phyloP scores from a whole-genome alignment of 2,329 filamentous ascomycete genomes.

The Phialemonium atrogriseum region DNA sequence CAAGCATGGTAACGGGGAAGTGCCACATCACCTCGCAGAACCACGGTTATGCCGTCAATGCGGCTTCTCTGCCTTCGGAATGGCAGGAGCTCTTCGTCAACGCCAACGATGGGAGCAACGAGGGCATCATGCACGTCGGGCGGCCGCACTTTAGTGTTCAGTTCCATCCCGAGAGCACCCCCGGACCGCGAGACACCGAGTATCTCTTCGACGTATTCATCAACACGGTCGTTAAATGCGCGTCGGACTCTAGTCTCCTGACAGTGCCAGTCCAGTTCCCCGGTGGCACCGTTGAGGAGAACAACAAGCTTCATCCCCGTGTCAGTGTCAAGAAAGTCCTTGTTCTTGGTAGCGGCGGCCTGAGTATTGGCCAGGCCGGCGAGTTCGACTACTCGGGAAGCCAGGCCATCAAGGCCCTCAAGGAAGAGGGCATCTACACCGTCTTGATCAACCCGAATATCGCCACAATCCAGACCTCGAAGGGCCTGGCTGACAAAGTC shows the following conservation, averaged over 20 bases:
- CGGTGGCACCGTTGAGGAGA: constrained; percentile 73
- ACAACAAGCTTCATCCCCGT: constrained; percentile 64
- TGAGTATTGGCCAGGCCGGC: constrained; percentile 95
- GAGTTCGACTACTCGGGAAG: constrained; percentile 99
- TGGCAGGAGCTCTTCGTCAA: constrained; percentile 98
- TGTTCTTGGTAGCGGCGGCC: constrained; percentile 85
- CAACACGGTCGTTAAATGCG: constrained; percentile 65
- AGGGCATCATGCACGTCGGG: constrained; percentile 82
- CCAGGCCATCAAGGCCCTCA: constrained; percentile 96
- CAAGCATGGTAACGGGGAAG: constrained; percentile 87
- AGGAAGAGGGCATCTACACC: constrained; percentile 97
- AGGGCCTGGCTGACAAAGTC: constrained; percentile 95
- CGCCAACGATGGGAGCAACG: constrained; percentile 95
- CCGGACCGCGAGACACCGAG: constrained; percentile 90
- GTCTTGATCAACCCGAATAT: constrained; percentile 99
- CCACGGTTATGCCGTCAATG: constrained; percentile 90
- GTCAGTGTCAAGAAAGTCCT: constrained; percentile 91
- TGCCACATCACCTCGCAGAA: constrained; percentile 99
- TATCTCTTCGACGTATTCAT: constrained; percentile 97
- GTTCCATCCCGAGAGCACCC: constrained; percentile 96
- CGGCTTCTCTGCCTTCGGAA: constrained; percentile 61
- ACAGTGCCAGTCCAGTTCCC: constrained; percentile 75
- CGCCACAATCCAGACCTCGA: constrained; percentile 96
- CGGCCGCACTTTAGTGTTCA: constrained; percentile 98
- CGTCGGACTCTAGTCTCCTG: constrained; percentile 59